Base-by-base conservation (phyloP, 2,329 filamentous ascomycete genomes). In the Phoma sp. region DNA sequence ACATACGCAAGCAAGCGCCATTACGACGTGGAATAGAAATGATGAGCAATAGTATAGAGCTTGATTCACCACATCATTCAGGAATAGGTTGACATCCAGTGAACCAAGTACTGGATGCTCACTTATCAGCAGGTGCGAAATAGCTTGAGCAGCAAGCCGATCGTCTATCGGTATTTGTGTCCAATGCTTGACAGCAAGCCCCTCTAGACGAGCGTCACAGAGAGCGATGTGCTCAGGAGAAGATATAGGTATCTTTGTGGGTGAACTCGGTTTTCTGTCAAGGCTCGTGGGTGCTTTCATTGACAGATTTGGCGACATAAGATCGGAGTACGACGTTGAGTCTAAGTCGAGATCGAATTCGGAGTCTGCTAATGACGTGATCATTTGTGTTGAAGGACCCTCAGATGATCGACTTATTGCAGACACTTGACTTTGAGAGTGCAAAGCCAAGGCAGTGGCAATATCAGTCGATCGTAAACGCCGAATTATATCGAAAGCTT, bases 1-100 rank as follows among this genome's bases (percentile, higher is more conserved):
- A 58, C 55, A 10, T 58, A 58, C 51, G 18, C 50, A 58, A 25
- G 51, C 55, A 2, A 58, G 30, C n/a, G 50, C 40, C 47, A 58
- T 50, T 25, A 58, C 22, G 18, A 50, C 37, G 35, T 48, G 52
- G n/a, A 58, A 50, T 18, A 58, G 18, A 11, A 54, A 58, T 1
- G 55, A 41, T 11, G 55, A 58, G 43, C 55, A 58, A n/a, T 47
- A 55, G n/a, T 18, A n/a, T 27, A 58, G 10, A 10, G 23, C 10
- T 29, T 58, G 45, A 11, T 45, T 22, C 25, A 58, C 40, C 2
- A 55, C 24, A 29, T 55, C 51, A 25, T 39, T 32, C 6, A 58
- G 13, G 10, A 58, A 51, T 24, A 55, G 51, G 23, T 45, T 43
- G 3, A 47, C 47, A 14, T 55, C 51, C 46, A 58, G 55, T 18